Base-by-base conservation (phyloP, 192 early-diverging fungal species). In the Umbelopsis sp. region DNA sequence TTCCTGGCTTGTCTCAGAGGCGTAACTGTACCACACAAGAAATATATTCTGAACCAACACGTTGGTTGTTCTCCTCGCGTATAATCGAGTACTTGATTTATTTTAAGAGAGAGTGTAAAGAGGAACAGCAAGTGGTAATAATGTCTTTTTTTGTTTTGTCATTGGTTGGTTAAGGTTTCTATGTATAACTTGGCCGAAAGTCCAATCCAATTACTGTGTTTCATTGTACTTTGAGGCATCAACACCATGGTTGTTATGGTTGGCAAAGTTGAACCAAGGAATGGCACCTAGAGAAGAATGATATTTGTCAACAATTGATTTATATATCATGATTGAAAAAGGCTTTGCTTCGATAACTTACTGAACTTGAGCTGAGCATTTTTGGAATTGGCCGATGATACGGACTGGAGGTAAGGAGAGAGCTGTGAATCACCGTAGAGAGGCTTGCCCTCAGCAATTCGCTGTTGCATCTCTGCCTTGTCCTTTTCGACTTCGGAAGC, bases 201-300 rank as follows among this genome's bases (percentile, higher is more conserved):
- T 30, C 15, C 55, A 61, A 61, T 35, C 27, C 55, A 61, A 35
- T 61, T 61, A 61, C 55, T 61, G 55, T 30, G 55, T 61, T 55
- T 83, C 75, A 71, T 77, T 80, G 67, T 85, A 83, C 55, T 82
- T 82, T 66, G 70, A 71, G 52, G 79, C 78, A 69, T 89, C 85
- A 47, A 87, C 81, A 66, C 87, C 86, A 48, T 93, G 92, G 71
- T 87, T 87, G 72, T 86, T 85, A 73, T 93, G 92, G 80, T 89
- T 91, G 77, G 82, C 85, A 80, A 91, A 88, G 84, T 93, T 93
- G 80, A 91, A 93, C 85, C 84, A 86, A 41, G 91, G 91, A 61
- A 86, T 69, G 58, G 89, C 80, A 75, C 81, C 89, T 84, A 84
- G 13, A 70, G 65, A 52, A 69, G 30, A 70, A 46, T 30, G 41